Evolutionary conservation across 2,329 filamentous ascomycete species (phyloP).

Genomic region (Parastagonospora nodorum): DNA sequence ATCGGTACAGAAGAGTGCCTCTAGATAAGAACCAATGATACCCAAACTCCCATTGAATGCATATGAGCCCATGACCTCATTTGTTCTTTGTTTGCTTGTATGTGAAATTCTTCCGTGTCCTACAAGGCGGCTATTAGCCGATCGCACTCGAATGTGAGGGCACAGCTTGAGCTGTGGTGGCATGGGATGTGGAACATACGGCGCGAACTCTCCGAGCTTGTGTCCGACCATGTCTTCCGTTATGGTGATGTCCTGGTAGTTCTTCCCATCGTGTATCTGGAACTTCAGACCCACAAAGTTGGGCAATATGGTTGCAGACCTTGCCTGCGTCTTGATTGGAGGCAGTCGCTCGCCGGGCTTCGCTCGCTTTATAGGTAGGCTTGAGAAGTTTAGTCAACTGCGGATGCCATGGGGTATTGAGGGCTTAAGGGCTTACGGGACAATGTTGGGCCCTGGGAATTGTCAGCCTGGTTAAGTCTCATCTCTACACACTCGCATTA

Average conservation of each 20-base stretch:
- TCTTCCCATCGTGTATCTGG: conserved; percentile 89
- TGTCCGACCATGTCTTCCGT: conserved; percentile 97
- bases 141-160: not conserved
- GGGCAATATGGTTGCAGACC: conserved; percentile 85
- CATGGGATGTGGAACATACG: conserved; percentile 60
- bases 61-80: conserved; percentile 43
- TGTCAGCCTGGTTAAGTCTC: conserved; percentile 1
- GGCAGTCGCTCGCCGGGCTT: conserved; percentile 66
- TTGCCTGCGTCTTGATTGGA: conserved; percentile 84
- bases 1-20: conserved; percentile 35
- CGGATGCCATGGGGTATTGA: conserved; percentile 1
- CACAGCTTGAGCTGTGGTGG: not conserved
- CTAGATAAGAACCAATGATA: conserved; percentile 40
- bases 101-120: conserved; percentile 69
- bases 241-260: conserved; percentile 79
- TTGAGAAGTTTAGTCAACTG: conserved; percentile 42
- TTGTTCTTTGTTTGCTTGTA: conserved; percentile 76
- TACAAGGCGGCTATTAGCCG: conserved; percentile 39
- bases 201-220: conserved; percentile 90
- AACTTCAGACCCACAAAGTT: conserved; percentile 91
- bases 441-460: conserved; percentile 67
- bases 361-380: conserved; percentile 66
- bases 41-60: conserved; percentile 43
- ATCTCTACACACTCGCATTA: not conserved
- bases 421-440: conserved; percentile 68